Evolutionary conservation across 2,329 filamentous ascomycete genomes (phyloP), one percentile per base, ranked within the genome.

Genomic region (Penicillium sp.): DNA sequence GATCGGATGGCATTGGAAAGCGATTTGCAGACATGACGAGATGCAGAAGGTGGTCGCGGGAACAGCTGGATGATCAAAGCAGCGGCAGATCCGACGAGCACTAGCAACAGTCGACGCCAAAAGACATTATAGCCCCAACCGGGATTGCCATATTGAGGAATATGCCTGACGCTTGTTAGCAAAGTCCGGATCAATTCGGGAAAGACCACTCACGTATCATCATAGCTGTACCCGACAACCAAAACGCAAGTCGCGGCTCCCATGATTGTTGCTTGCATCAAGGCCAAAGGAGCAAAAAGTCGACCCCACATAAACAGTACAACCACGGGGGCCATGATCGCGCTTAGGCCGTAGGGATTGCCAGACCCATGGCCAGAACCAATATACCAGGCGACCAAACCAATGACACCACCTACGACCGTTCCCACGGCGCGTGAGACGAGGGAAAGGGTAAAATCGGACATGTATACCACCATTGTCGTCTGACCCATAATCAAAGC

Each of bases 401-500:
- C 73, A 6, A 73, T 33, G 0, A 69, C 48, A 10, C 73, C 73
- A 0, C 73, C 73, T 7, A 71, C 41, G 0, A 75, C 42, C 0
- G 72, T 74, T 4, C 68, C 73, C 1, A 65, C 35, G 0, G 54
- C 49, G 14, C 73, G 61, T 1, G 62, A 55, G 0, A 72, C 29
- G 4, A 74, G 44, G 0, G 69, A 70, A 32, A 70, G 69, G 0
- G 64, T 66, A 27, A 75, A 74, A 35, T 76, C 73, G 0, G 70
- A 66, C 60, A 73, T 66, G 46, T 74, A 75, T 7, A 70, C 57
- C 1, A 74, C 57, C 2, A 75, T 44, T 1, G 61, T 64, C 0
- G 69, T 71, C 45, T 75, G 73, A 0, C 64, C 72, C 54, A 71
- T 75, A 28, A 76, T 73, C 6, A 75, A 52, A 0, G 60, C 70